These are phyloP conservation scores for Conringia planisiliqua DNA, from an alignment of 345 rosid species.

Conservation along the genomic window DNA sequence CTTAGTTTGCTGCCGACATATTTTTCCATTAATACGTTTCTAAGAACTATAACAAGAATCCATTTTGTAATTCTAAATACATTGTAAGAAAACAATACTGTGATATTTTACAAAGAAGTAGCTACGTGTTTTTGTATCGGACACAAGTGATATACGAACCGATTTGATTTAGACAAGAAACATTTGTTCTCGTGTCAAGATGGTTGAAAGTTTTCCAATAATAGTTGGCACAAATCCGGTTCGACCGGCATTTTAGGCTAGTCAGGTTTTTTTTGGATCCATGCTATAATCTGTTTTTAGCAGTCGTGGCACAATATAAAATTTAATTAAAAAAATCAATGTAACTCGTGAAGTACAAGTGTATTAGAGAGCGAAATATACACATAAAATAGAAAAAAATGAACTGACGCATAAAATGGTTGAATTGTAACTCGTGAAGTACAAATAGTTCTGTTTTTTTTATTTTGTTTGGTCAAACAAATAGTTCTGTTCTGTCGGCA, in stretches of 20 bases:
- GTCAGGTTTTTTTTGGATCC: background rate
- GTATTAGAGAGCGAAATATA: background rate
- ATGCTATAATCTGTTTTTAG: background rate
- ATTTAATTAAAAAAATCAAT: background rate
- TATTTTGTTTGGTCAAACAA: background rate
- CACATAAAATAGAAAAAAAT: background rate
- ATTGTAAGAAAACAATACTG: background rate
- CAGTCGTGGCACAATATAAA: background rate
- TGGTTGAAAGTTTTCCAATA: background rate
- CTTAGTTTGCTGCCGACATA: background rate
- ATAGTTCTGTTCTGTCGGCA: slow-evolving; percentile 22
- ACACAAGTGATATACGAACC: background rate
- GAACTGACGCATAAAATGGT: slow-evolving; percentile 3
- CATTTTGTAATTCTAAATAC: background rate
- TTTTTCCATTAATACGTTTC: no score
- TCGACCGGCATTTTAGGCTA: background rate
- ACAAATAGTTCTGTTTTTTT: background rate
- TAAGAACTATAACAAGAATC: background rate
- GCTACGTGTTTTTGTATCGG: background rate
- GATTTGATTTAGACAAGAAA: background rate
- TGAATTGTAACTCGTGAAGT: slow-evolving; percentile 4
- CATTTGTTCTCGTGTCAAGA: background rate
- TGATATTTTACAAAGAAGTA: background rate
- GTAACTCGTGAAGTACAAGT: background rate
- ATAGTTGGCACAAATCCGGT: background rate